These are phyloP conservation scores for Zoysia pacifica DNA, from an alignment of 176 grass and related monocot species.

Conservation along the genomic window DNA sequence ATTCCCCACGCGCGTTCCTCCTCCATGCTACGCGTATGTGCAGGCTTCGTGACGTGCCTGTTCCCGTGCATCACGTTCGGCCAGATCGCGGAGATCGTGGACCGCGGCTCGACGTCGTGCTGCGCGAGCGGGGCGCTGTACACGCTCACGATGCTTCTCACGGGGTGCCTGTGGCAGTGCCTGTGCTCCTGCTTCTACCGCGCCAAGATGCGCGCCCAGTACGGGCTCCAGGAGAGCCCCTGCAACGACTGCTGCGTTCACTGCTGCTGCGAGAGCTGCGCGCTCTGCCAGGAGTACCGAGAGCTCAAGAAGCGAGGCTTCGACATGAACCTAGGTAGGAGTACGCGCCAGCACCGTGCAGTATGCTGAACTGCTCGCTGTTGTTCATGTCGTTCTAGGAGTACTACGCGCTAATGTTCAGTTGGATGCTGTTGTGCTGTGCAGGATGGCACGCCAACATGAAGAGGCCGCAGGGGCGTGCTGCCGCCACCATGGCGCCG, in stretches of 20 bases:
- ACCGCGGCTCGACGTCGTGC: conserved; percentile 66
- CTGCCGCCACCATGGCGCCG: conserved; percentile 46
- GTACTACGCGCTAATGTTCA: too few species aligned
- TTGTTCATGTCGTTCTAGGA: too few species aligned
- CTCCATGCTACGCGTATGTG: too few species aligned
- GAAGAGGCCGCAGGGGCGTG: conserved; percentile 45
- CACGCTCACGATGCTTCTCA: conserved; percentile 45
- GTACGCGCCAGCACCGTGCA: too few species aligned
- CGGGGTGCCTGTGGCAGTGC: conserved; percentile 44
- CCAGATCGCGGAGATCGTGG: conserved; percentile 71
- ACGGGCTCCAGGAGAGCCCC: conserved; percentile 51
- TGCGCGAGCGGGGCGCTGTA: conserved; percentile 56
- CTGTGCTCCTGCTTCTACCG: conserved; percentile 82
- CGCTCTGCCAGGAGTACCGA: conserved; percentile 75
- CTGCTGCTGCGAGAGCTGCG: conserved; percentile 67
- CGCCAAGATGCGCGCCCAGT: conserved; percentile 61
- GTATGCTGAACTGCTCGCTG: too few species aligned
- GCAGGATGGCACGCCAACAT: conserved; percentile 55
- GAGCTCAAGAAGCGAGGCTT: conserved; percentile 65
- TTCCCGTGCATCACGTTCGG: conserved; percentile 81
- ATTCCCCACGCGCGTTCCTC: too few species aligned
- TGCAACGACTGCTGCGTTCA: conserved; percentile 72
- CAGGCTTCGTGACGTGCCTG: conserved; percentile 63
- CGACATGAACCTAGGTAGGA: conserved; percentile 35
- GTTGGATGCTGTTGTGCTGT: too few species aligned